Evolutionary conservation across 805 yeast genomes (phyloP).

Genomic region (Barnettozyma populi): DNA sequence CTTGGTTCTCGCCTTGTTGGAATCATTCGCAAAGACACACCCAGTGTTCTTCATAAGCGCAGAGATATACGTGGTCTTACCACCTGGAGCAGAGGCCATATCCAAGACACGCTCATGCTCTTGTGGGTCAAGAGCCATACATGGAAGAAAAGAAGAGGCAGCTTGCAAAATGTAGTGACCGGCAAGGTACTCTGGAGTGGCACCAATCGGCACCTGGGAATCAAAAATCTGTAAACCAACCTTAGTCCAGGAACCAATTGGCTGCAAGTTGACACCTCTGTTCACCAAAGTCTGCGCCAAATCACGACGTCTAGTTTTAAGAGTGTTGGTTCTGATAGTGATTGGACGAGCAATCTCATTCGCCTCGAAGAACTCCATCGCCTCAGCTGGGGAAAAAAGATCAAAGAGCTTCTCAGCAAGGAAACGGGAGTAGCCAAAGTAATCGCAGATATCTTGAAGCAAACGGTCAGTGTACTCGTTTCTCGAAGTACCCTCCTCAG

Average conservation of each 20-base stretch:
- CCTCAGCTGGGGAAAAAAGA: slow-evolving; percentile 90
- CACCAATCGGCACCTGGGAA: slow-evolving; percentile 99
- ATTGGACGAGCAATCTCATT: slow-evolving; percentile 96
- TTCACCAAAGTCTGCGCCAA: slow-evolving; percentile 91
- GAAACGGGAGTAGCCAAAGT: slow-evolving; percentile 88
- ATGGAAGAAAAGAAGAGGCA: slow-evolving; percentile 96
- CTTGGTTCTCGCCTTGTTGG: slow-evolving; percentile 94
- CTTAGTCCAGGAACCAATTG: slow-evolving; percentile 96
- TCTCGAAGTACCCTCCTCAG: slow-evolving; percentile 85
- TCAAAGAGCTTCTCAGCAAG: slow-evolving; percentile 92
- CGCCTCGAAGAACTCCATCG: slow-evolving; percentile 97
- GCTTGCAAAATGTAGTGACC: slow-evolving; percentile 98
- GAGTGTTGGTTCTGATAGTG: slow-evolving; percentile 95
- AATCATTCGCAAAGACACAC: slow-evolving; percentile 93
- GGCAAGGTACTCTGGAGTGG: slow-evolving; percentile 97
- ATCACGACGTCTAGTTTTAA: slow-evolving; percentile 91
- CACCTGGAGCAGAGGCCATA: slow-evolving; percentile 99
- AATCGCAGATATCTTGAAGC: slow-evolving; percentile 80
- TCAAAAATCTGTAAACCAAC: slow-evolving; percentile 97
- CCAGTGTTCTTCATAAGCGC: slow-evolving; percentile 99
- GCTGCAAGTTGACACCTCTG: slow-evolving; percentile 95
- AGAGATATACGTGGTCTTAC: slow-evolving; percentile 90
- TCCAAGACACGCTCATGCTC: slow-evolving; percentile 93
- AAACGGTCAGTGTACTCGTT: slow-evolving; percentile 75
- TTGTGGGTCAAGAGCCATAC: slow-evolving; percentile 96